Percentiles rank a stretch among this genome's conserved stretches.
Conservation (phyloP, 495 filamentous ascomycete species). For the Penicillium ucsense region DNA sequence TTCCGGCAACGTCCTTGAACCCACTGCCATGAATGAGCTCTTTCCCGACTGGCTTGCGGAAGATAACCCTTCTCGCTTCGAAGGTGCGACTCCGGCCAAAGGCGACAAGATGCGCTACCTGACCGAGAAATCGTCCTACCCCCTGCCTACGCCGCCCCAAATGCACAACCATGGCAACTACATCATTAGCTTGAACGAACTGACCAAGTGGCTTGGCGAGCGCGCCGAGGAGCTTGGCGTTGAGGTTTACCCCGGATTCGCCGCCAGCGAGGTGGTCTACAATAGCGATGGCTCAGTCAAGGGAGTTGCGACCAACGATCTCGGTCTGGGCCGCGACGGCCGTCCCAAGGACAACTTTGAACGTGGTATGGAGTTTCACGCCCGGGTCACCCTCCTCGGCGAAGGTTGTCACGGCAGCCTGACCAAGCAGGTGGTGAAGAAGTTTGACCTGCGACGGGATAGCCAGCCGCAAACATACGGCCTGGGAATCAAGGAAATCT, state of each 20-base stretch:
- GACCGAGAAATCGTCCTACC: slow-evolving; percentile 69
- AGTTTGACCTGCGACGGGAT: slow-evolving; percentile 82
- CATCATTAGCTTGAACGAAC: slow-evolving; percentile 89
- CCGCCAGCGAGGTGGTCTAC: slow-evolving; percentile 88
- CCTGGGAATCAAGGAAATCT: slow-evolving; percentile 90
- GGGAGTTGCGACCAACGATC: slow-evolving; percentile 93
- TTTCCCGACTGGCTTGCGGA: slow-evolving; percentile 89
- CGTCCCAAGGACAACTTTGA: slow-evolving; percentile 88
- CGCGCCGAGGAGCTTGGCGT: slow-evolving; percentile 94
- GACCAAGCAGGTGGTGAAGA: slow-evolving; percentile 91
- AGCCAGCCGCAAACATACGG: slow-evolving; percentile 93
- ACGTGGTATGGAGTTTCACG: slow-evolving; percentile 97
- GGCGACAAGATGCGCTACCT: slow-evolving; percentile 88
- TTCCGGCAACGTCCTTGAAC: slow-evolving; percentile 92
- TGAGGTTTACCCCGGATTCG: slow-evolving; percentile 95
- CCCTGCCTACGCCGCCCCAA: slow-evolving; percentile 82
- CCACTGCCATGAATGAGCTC: slow-evolving; percentile 78
- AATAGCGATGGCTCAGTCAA: slow-evolving; percentile 75
- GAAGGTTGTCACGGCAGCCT: slow-evolving; percentile 96
- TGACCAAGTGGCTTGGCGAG: slow-evolving; percentile 91
- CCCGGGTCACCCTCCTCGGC: slow-evolving; percentile 82
- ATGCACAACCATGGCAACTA: slow-evolving; percentile 99
- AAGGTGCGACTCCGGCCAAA: slow-evolving; percentile 70
- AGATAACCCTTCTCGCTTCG: slow-evolving; percentile 76
- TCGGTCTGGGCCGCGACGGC: slow-evolving; percentile 72